phyloP scores from a whole-genome alignment of 2,329 filamentous ascomycete species.

The Hypoxylon sp. region DNA sequence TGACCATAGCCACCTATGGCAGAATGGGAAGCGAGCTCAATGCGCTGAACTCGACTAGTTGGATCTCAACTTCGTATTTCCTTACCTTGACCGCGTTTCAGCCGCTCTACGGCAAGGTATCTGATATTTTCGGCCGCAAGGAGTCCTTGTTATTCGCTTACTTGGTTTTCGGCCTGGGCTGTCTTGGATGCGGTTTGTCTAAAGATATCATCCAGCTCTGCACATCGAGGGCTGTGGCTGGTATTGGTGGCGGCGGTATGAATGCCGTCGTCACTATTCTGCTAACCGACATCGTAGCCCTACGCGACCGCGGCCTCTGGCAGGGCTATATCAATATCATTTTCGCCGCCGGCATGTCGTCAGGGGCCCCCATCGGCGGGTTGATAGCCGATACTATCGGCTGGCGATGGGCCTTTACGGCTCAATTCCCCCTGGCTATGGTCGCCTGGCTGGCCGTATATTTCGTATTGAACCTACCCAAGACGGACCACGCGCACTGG shows the following conservation, averaged over 20 bases:
- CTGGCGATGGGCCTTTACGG: conserved; percentile 74
- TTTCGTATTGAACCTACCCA: conserved; percentile 73
- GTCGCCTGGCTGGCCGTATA: conserved; percentile 75
- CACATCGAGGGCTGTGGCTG: conserved; percentile 57
- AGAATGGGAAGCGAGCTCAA: conserved; percentile 82
- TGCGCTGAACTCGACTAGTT: conserved; percentile 78
- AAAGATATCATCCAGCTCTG: conserved; percentile 61
- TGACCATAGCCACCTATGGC: conserved; percentile 83
- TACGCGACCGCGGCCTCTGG: conserved; percentile 63
- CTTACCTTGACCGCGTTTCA: conserved; percentile 60
- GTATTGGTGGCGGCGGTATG: conserved; percentile 56
- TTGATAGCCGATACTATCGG: conserved; percentile 50
- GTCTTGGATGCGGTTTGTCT: conserved; percentile 62
- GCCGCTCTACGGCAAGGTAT: conserved; percentile 63
- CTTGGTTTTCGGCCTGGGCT: conserved; percentile 64
- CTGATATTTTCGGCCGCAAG: conserved; percentile 65
- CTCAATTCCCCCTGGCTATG: conserved; percentile 77
- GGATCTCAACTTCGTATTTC: conserved; percentile 53
- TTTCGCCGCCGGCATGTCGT: conserved; percentile 54
- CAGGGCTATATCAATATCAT: conserved; percentile 56
- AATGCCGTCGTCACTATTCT: conserved; percentile 63
- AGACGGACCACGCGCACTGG: conserved; percentile 72
- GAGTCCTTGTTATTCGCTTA: conserved; percentile 58
- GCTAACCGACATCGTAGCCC: conserved; percentile 65
- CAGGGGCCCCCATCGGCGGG: conserved; percentile 56